These are phyloP conservation scores for Tinospora cordifolia DNA, from an alignment of 164 flowering plant genomes.

Conservation along the genomic window DNA sequence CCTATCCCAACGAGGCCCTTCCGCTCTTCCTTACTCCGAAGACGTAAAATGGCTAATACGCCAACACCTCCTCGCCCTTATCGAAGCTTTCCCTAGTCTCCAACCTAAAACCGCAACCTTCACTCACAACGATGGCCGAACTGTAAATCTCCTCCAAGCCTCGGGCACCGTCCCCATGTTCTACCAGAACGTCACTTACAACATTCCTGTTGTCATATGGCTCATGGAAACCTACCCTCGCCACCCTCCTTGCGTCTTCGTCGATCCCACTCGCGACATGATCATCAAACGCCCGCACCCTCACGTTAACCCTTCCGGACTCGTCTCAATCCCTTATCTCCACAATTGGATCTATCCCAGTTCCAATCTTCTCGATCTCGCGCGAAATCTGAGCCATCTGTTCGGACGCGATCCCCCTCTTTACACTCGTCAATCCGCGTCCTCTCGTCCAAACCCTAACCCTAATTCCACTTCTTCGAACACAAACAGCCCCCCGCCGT, in stretches of 20 bases:
- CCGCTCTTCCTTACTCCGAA: constrained; percentile 70
- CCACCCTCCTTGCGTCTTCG: constrained; percentile 64
- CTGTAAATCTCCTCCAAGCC: constrained; percentile 76
- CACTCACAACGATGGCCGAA: constrained; percentile 86
- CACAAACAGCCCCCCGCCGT: too few species aligned
- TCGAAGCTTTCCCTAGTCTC: constrained; percentile 49
- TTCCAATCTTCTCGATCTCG: constrained; percentile 72
- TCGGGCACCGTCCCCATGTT: constrained; percentile 81
- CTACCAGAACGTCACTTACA: constrained; percentile 58
- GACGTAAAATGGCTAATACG: constrained; percentile 80
- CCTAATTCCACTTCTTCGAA: constrained; percentile 16
- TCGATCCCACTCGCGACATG: constrained; percentile 88
- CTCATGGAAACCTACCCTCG: constrained; percentile 85
- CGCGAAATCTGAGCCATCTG: constrained; percentile 29
- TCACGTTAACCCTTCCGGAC: constrained; percentile 66
- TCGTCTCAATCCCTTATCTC: constrained; percentile 57
- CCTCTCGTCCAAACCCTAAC: constrained; percentile 22
- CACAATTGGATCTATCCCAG: constrained; percentile 78
- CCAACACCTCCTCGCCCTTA: constrained; percentile 60
- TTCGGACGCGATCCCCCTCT: constrained; percentile 80
- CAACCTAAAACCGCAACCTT: constrained; percentile 65
- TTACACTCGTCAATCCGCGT: constrained; percentile 40
- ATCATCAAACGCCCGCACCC: constrained; percentile 74
- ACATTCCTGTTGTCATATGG: constrained; percentile 79
- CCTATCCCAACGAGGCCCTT: constrained; percentile 83